Percentiles rank a stretch among this genome's conserved stretches.
Evolutionary conservation across 2,329 filamentous ascomycete species (phyloP).

Genomic region (Corniculantispora saksenae): DNA sequence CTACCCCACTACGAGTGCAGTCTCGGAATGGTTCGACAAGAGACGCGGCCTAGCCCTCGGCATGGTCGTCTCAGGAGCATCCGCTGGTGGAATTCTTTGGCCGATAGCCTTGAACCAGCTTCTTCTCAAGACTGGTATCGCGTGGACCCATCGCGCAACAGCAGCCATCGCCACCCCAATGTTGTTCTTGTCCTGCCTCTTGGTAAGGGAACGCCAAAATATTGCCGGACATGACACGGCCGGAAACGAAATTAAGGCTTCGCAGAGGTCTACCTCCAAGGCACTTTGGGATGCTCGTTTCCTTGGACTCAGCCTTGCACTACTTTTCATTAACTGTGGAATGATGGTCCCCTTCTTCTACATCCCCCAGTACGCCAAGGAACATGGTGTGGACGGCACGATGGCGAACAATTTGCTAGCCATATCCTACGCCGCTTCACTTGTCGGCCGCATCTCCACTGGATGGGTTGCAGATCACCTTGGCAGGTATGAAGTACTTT

Average conservation of each 20-base stretch:
- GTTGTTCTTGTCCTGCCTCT: slow-evolving; percentile 28
- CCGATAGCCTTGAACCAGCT: slow-evolving; percentile 29
- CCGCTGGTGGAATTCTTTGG: slow-evolving; percentile 34
- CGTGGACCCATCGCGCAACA: slow-evolving; percentile 25
- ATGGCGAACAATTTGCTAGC: slow-evolving; percentile 62
- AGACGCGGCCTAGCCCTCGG: slow-evolving; percentile 34
- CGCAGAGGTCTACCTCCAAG: slow-evolving; percentile 28
- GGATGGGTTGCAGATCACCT: slow-evolving; percentile 53
- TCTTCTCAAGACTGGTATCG: slow-evolving; percentile 12
- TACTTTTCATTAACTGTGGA: slow-evolving; percentile 32
- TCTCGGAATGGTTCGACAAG: slow-evolving; percentile 35
- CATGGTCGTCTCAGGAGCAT: slow-evolving; percentile 33
- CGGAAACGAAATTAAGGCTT: slow-evolving; percentile 17
- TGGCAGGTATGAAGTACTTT: slow-evolving; percentile 36
- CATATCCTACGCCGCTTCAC: slow-evolving; percentile 60
- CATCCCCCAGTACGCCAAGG: slow-evolving; percentile 52
- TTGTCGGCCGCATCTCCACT: slow-evolving; percentile 52
- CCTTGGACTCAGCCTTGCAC: slow-evolving; percentile 24
- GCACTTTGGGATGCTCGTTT: slow-evolving; percentile 29
- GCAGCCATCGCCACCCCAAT: slow-evolving; percentile 28
- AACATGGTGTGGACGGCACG: slow-evolving; percentile 45
- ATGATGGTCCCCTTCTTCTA: slow-evolving; percentile 34
- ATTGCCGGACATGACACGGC: slow-evolving; percentile 21
- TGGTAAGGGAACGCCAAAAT: slow-evolving; percentile 31
- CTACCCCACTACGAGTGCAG: slow-evolving; percentile 33